Evolutionary conservation across 2,329 filamentous ascomycete species (phyloP).

Genomic region (Chaetomiaceae sp.): DNA sequence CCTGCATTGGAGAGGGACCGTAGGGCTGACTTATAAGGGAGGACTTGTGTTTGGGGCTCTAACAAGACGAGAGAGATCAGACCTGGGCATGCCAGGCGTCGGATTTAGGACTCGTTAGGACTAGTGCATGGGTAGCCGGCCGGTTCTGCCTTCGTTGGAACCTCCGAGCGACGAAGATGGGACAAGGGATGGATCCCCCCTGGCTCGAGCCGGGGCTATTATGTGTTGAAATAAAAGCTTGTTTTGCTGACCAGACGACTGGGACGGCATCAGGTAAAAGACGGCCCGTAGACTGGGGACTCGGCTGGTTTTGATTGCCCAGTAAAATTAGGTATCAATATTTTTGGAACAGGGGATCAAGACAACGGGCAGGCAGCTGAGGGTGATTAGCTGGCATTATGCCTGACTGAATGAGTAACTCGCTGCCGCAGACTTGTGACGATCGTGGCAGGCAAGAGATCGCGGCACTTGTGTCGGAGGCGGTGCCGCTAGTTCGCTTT

Average conservation of each 20-base stretch:
- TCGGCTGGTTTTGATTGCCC: not conserved
- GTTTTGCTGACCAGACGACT: not conserved
- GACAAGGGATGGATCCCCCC: not conserved
- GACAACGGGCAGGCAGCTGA: not conserved
- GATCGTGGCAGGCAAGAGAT: not conserved
- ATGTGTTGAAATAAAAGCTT: not conserved
- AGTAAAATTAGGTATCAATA: not conserved
- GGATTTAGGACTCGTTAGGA: conserved; percentile 25
- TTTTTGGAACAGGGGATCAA: conserved; percentile 7
- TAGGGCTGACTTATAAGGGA: conserved; percentile 30
- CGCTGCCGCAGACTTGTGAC: not conserved
- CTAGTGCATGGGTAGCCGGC: conserved; percentile 21
- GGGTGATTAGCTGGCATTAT: conserved; percentile 3
- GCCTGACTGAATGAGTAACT: not conserved
- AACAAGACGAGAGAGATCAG: conserved; percentile 14
- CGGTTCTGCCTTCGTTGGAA: conserved; percentile 1
- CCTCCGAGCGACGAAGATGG: not conserved
- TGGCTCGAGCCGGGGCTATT: not conserved
- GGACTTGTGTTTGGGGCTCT: conserved; percentile 11
- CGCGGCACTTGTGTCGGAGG: conserved; percentile 11
- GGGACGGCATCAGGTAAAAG: not conserved
- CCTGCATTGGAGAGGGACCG: conserved; percentile 15
- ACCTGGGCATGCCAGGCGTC: conserved; percentile 25
- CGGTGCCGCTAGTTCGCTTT: conserved; percentile 13
- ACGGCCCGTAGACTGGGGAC: not conserved